phyloP scores from a whole-genome alignment of 768 basidiomycete species.

The Cubamyces lactineus region DNA sequence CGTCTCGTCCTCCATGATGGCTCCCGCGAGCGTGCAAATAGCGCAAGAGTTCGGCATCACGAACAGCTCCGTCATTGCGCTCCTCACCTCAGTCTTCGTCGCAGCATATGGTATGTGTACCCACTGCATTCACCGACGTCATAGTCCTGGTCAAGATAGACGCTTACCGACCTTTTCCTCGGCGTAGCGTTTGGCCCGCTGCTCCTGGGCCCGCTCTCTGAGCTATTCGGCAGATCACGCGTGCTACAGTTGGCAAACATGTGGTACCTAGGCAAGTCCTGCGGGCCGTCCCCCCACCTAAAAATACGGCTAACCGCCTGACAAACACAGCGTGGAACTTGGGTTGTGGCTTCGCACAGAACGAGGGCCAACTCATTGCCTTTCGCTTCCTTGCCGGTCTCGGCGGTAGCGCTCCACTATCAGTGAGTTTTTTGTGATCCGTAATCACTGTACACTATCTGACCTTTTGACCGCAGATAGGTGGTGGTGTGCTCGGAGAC shows the following conservation, averaged over 20 bases:
- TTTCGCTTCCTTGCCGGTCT: constrained; percentile 45
- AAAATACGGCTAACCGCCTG: background rate
- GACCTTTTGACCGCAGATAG: constrained; percentile 43
- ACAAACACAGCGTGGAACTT: constrained; percentile 54
- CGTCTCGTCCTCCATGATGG: constrained; percentile 72
- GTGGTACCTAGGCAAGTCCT: constrained; percentile 57
- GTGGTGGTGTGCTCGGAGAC: constrained; percentile 69
- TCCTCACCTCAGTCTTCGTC: constrained; percentile 61
- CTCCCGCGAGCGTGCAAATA: constrained; percentile 60
- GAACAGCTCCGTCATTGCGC: constrained; percentile 49
- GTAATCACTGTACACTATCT: background rate
- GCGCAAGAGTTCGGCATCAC: constrained; percentile 57
- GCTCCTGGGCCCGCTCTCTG: constrained; percentile 62
- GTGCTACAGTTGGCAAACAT: constrained; percentile 65
- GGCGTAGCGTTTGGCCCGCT: constrained; percentile 48
- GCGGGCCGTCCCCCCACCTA: background rate
- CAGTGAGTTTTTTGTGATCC: constrained; percentile 25
- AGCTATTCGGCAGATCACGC: constrained; percentile 65
- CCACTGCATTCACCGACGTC: background rate
- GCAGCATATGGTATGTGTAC: constrained; percentile 57
- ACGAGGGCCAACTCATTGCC: constrained; percentile 38
- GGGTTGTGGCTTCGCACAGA: constrained; percentile 37
- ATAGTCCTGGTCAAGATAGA: background rate
- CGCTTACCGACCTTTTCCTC: background rate
- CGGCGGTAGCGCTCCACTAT: constrained; percentile 43